These are phyloP conservation scores for Verticillium zaregamsianum DNA, from an alignment of 2,329 filamentous ascomycete genomes.

Conservation along the genomic window DNA sequence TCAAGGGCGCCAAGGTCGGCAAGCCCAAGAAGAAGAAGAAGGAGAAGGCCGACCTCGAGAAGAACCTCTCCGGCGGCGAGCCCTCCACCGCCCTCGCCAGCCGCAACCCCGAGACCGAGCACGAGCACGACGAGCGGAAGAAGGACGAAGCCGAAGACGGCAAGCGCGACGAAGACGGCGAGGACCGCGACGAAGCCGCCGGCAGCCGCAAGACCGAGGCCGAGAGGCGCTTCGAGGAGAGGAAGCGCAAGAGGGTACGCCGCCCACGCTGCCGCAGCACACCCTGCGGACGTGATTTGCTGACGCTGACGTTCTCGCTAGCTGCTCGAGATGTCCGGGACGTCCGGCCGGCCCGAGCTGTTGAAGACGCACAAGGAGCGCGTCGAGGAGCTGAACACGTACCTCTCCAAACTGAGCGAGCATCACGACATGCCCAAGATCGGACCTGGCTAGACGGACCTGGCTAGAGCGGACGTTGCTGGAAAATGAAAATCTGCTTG, in stretches of 20 bases:
- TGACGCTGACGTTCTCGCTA: slow-evolving; percentile 26
- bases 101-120: slow-evolving; percentile 18
- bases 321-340: slow-evolving; percentile 75
- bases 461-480: slow-evolving; percentile 31
- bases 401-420: slow-evolving; percentile 86
- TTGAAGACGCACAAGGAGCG: slow-evolving; percentile 96
- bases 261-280: background rate
- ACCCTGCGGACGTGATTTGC: too few species aligned
- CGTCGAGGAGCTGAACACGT: slow-evolving; percentile 92
- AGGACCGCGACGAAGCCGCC: slow-evolving; percentile 26
- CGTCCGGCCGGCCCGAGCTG: slow-evolving; percentile 62
- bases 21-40: slow-evolving; percentile 65
- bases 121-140: slow-evolving; percentile 20
- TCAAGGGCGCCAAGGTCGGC: slow-evolving; percentile 70
- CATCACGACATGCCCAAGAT: slow-evolving; percentile 93
- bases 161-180: slow-evolving; percentile 22
- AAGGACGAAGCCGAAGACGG: slow-evolving; percentile 16
- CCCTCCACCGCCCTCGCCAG: slow-evolving; percentile 40
- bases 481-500: background rate
- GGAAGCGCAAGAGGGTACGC: slow-evolving; percentile 72
- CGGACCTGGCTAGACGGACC: slow-evolving; percentile 54
- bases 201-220: slow-evolving; percentile 70
- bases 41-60: slow-evolving; percentile 43
- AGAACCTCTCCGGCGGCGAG: slow-evolving; percentile 33
- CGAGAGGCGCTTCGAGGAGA: slow-evolving; percentile 77